Evolutionary conservation across 2,329 filamentous ascomycete species (phyloP).

Genomic region (Sporothrix variecibatus): DNA sequence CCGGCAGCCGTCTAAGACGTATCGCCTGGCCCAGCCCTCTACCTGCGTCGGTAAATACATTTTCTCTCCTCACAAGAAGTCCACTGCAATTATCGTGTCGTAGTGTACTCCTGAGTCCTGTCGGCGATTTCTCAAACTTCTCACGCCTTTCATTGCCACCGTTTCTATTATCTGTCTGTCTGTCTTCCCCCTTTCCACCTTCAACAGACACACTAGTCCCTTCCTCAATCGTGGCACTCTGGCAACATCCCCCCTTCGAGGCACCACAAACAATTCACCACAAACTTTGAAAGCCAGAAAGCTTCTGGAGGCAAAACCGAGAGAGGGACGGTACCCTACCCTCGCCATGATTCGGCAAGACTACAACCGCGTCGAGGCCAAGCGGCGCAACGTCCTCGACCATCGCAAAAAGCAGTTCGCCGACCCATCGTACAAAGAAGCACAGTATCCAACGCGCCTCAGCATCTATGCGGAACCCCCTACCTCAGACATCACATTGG

Average conservation of each 20-base stretch:
- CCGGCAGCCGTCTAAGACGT: not conserved
- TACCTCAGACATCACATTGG: slow-evolving; percentile 90
- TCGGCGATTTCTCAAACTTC: too few relatives aligned
- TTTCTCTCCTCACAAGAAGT: too few relatives aligned
- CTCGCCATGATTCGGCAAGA: slow-evolving; percentile 52
- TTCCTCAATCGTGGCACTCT: not conserved
- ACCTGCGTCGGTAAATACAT: not conserved
- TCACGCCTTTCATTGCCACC: not conserved
- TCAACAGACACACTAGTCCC: not conserved
- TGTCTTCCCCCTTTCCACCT: not conserved
- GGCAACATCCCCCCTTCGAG: not conserved
- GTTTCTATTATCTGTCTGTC: not conserved
- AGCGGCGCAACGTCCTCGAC: slow-evolving; percentile 75
- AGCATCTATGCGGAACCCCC: slow-evolving; percentile 91
- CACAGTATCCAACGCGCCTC: slow-evolving; percentile 79
- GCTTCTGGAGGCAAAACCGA: not conserved
- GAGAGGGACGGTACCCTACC: not conserved
- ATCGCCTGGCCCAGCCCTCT: not conserved
- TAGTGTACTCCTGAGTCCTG: too few relatives aligned
- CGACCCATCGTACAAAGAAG: slow-evolving; percentile 71
- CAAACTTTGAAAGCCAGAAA: not conserved
- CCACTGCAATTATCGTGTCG: not conserved
- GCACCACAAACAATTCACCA: not conserved
- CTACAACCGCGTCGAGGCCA: slow-evolving; percentile 61
- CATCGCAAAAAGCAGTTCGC: slow-evolving; percentile 87